Percentiles rank a stretch among this genome's conserved stretches.
Conservation (phyloP, 257 asterid species). For the Fraxinus anomala region DNA sequence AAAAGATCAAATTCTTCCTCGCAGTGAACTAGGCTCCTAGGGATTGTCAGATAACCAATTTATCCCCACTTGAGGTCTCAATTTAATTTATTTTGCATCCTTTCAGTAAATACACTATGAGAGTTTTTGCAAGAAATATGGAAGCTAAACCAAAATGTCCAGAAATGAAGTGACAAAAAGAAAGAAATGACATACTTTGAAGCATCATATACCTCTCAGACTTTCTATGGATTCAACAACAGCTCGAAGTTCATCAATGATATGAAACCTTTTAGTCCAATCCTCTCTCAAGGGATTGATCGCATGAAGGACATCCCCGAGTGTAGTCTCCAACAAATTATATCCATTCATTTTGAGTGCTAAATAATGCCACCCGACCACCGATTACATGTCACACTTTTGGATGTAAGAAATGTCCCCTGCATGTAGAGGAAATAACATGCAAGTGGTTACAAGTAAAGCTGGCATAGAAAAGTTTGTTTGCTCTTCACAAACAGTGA, state of each 20-base stretch:
- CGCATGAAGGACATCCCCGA: conserved; percentile 47
- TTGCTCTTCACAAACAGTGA: conserved; percentile 4
- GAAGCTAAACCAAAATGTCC: conserved; percentile 2
- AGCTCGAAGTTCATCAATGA: conserved; percentile 58
- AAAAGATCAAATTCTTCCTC: conserved; percentile 2
- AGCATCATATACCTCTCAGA: conserved; percentile 67
- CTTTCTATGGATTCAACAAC: conserved; percentile 62
- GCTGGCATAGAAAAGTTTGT: neutral
- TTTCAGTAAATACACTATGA: neutral
- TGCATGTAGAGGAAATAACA: conserved; percentile 28
- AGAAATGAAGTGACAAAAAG: neutral
- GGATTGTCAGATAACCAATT: neutral
- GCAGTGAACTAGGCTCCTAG: neutral
- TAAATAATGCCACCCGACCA: conserved; percentile 16
- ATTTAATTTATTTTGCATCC: neutral
- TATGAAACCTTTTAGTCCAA: conserved; percentile 57
- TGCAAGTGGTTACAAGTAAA: conserved; percentile 5
- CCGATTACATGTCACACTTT: conserved; percentile 29
- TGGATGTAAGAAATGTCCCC: conserved; percentile 26
- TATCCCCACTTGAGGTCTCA: neutral
- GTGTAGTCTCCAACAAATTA: conserved; percentile 52
- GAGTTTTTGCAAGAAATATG: neutral
- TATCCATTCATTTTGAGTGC: conserved; percentile 48
- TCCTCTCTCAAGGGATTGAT: conserved; percentile 66
- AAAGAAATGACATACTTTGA: conserved; percentile 14